Evolutionary conservation across 176 grass and related monocot species (phyloP).

Genomic region (Ensete glaucum): DNA sequence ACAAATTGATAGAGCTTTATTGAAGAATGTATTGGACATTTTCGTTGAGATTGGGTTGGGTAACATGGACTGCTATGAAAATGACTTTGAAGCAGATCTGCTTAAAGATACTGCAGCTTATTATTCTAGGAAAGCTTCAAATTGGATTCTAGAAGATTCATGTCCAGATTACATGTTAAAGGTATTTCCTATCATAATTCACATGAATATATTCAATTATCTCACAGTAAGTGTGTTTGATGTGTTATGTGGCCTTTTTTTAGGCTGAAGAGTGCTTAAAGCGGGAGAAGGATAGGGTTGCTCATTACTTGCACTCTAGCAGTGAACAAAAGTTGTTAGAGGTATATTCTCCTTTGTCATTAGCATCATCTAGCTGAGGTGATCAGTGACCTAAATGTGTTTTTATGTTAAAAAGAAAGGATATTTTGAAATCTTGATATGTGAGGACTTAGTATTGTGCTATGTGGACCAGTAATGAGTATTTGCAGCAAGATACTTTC

Average conservation of each 20-base stretch:
- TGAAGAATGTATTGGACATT: conserved; percentile 84
- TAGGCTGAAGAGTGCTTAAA: conserved; percentile 24
- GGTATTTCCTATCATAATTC: conserved; percentile 20
- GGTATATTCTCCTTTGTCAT: background rate
- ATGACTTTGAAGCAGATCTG: conserved; percentile 81
- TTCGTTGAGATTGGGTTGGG: conserved; percentile 70
- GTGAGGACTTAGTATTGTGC: background rate
- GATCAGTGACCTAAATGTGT: background rate
- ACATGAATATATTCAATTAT: background rate
- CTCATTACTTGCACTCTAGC: conserved; percentile 16
- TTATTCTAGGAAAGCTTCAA: conserved; percentile 67
- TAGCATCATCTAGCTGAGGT: background rate
- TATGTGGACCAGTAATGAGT: no score
- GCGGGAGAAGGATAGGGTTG: conserved; percentile 19
- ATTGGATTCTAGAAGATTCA: conserved; percentile 37
- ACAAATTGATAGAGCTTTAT: conserved; percentile 59
- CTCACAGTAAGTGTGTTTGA: background rate
- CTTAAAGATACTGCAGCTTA: conserved; percentile 62
- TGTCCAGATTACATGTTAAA: conserved; percentile 79
- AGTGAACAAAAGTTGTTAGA: conserved; percentile 16
- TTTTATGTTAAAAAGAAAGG: background rate
- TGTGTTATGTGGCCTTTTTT: background rate
- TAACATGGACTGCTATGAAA: conserved; percentile 51
- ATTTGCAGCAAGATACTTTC: background rate
- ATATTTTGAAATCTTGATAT: background rate